Conservation (phyloP, 2,329 filamentous ascomycete species). For the Alternaria sp. region DNA sequence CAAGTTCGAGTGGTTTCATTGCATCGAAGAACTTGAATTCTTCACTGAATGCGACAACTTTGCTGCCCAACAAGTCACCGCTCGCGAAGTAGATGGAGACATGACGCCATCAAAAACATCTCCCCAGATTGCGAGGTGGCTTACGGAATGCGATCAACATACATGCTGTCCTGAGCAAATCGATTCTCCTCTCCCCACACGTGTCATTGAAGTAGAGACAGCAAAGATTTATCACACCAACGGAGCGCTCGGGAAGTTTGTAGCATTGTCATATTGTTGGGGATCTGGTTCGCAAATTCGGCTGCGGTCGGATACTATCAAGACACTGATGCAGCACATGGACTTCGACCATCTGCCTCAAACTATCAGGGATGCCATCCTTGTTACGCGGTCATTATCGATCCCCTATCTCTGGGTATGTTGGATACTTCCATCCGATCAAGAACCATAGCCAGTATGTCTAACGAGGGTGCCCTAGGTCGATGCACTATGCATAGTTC, state of each 20-base stretch:
- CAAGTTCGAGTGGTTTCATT: too few species aligned
- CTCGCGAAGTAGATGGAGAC: background rate
- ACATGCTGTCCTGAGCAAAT: background rate
- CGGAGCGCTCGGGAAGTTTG: background rate
- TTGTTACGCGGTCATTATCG: background rate
- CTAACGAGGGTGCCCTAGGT: background rate
- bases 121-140: background rate
- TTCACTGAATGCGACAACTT: background rate
- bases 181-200: background rate
- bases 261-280: background rate
- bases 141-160: background rate
- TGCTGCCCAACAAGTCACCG: background rate
- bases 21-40: background rate
- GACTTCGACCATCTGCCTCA: background rate
- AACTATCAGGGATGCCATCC: background rate
- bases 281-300: background rate
- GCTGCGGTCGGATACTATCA: background rate
- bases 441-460: fast-evolving
- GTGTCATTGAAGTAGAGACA: background rate
- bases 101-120: background rate
- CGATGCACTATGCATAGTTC: background rate
- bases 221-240: background rate
- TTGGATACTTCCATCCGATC: background rate
- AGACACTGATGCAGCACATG: background rate
- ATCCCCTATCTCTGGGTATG: background rate